Percentiles rank a stretch among this genome's conserved stretches.
phyloP scores from a whole-genome alignment of 2,329 filamentous ascomycete genomes.

The Dendrostoma leiphaemia region DNA sequence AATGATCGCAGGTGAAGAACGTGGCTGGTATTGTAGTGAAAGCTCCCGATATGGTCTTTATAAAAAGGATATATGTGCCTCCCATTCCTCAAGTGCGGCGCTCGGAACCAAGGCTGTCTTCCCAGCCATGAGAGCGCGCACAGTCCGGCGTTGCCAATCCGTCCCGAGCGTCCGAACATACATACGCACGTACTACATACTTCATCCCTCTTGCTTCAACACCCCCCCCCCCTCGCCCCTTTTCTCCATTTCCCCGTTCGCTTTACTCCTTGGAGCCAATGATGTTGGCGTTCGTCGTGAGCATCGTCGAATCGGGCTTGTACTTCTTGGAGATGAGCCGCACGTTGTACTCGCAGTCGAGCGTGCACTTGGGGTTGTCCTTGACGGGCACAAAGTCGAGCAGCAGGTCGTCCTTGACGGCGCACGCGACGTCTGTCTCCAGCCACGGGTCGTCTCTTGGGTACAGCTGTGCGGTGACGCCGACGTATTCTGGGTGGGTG shows the following conservation, averaged over 20 bases:
- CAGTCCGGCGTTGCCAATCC: too few relatives aligned
- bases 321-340: slow-evolving; percentile 20
- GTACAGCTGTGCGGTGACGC: slow-evolving; percentile 68
- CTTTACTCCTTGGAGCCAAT: background rate
- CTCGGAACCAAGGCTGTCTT: too few relatives aligned
- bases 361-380: slow-evolving; percentile 60
- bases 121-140: too few relatives aligned
- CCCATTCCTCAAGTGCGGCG: too few relatives aligned
- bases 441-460: slow-evolving; percentile 57
- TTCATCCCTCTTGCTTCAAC: background rate
- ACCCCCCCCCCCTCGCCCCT: background rate
- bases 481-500: slow-evolving; percentile 53
- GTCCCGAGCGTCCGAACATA: too few relatives aligned
- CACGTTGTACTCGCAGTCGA: slow-evolving; percentile 62
- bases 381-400: slow-evolving; percentile 2
- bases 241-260: background rate
- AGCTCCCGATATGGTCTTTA: too few relatives aligned
- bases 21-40: too few relatives aligned
- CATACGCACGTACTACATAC: background rate
- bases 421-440: slow-evolving; percentile 33
- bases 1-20: too few relatives aligned
- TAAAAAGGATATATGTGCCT: too few relatives aligned
- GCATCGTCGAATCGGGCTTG: background rate
- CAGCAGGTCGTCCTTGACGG: slow-evolving; percentile 16
- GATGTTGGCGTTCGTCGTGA: background rate